Evolutionary conservation across 768 basidiomycete genomes (phyloP).

Genomic region (Macrolepiota albuminosa): DNA sequence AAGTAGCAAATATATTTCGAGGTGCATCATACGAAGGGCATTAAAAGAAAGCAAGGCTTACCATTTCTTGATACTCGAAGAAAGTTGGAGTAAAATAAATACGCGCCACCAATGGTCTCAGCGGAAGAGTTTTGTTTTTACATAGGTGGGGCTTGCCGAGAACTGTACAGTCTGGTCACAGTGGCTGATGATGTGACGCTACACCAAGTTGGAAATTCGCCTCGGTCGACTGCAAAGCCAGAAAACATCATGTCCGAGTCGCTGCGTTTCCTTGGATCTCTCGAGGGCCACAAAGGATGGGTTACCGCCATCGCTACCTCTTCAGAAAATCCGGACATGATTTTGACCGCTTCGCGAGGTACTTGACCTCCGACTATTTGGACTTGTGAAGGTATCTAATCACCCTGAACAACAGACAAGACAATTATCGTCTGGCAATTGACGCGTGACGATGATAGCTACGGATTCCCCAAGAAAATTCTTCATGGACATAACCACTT

Average conservation of each 20-base stretch:
- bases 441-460: slow-evolving; percentile 86
- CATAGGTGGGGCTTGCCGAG: slow-evolving; percentile 26
- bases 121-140: slow-evolving; percentile 4
- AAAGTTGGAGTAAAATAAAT: not conserved
- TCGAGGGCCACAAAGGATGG: slow-evolving; percentile 95
- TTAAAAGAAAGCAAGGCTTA: not conserved
- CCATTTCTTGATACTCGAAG: not conserved
- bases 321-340: slow-evolving; percentile 98
- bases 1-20: slow-evolving; percentile 82
- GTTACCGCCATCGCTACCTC: slow-evolving; percentile 98
- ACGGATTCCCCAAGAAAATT: slow-evolving; percentile 96
- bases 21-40: slow-evolving; percentile 29
- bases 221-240: slow-evolving; percentile 27
- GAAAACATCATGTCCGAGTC: slow-evolving; percentile 68
- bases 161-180: slow-evolving; percentile 61
- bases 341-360: slow-evolving; percentile 98
- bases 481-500: slow-evolving; percentile 99
- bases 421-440: slow-evolving; percentile 99
- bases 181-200: slow-evolving; percentile 54
- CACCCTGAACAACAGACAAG: slow-evolving; percentile 68
- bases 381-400: slow-evolving; percentile 12
- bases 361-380: slow-evolving; percentile 21
- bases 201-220: slow-evolving; percentile 22
- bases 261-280: slow-evolving; percentile 86
- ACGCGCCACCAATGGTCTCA: too few relatives aligned